These are phyloP conservation scores for Boletus eberwhitei DNA, from an alignment of 768 basidiomycete genomes.

Conservation along the genomic window DNA sequence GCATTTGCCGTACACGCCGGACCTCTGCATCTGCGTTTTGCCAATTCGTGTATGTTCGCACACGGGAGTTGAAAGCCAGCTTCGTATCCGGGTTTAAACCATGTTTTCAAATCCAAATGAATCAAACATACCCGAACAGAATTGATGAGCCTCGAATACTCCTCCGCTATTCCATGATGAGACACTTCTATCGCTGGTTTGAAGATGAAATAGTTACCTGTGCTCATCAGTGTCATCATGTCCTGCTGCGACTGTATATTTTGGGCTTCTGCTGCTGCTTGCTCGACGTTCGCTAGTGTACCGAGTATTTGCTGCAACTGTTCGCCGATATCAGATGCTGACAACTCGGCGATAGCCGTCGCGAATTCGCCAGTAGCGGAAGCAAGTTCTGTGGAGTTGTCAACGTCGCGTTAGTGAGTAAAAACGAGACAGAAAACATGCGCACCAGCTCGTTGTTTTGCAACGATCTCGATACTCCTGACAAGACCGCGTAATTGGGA, in stretches of 20 bases:
- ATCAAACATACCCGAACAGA: slow-evolving; percentile 69
- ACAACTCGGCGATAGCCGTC: slow-evolving; percentile 63
- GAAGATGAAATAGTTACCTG: slow-evolving; percentile 40
- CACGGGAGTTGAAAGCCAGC: slow-evolving; percentile 85
- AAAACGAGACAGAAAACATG: not conserved
- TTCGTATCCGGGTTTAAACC: slow-evolving; percentile 27
- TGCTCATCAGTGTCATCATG: slow-evolving; percentile 73
- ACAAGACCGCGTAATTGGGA: slow-evolving; percentile 82
- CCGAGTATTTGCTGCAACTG: slow-evolving; percentile 69
- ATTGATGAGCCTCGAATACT: slow-evolving; percentile 88
- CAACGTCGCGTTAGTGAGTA: not conserved
- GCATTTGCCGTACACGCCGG: slow-evolving; percentile 63
- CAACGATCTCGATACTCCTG: slow-evolving; percentile 82
- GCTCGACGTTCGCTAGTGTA: slow-evolving; percentile 71
- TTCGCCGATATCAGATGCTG: slow-evolving; percentile 70
- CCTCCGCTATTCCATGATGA: slow-evolving; percentile 54
- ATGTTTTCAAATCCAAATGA: not conserved
- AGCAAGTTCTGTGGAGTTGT: slow-evolving; percentile 54
- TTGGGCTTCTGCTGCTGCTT: slow-evolving; percentile 70
- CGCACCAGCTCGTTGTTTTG: slow-evolving; percentile 75
- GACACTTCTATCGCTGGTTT: not conserved
- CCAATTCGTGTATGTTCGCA: slow-evolving; percentile 80
- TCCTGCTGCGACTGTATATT: slow-evolving; percentile 79
- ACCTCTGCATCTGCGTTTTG: slow-evolving; percentile 76
- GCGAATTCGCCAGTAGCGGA: slow-evolving; percentile 76